A percentile compares a stretch with the other conserved stretches of the same genome.
Evolutionary conservation across 345 rosid species (phyloP).

Genomic region (Psidium guajava): DNA sequence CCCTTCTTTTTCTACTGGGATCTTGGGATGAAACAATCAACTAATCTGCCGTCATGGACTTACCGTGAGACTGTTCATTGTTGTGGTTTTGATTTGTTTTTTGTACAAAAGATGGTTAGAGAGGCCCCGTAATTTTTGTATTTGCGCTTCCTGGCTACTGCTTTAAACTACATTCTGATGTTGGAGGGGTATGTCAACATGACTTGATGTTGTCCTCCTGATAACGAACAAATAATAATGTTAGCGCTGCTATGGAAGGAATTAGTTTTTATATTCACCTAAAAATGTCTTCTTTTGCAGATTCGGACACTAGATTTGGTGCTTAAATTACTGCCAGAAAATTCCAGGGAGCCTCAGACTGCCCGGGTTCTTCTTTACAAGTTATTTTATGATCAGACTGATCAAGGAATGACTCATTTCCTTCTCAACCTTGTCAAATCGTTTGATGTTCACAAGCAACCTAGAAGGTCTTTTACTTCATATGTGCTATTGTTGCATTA

Average conservation of each 20-base stretch:
- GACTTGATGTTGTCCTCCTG: not conserved
- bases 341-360: constrained; percentile 80
- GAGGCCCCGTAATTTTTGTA: not conserved
- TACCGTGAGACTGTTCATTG: not conserved
- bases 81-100: not conserved
- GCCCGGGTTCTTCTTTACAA: constrained; percentile 89
- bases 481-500: not conserved
- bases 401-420: constrained; percentile 90
- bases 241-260: not conserved
- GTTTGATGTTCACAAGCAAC: constrained; percentile 73
- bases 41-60: not conserved
- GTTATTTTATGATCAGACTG: constrained; percentile 91
- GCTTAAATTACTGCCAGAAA: constrained; percentile 53
- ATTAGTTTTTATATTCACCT: not conserved
- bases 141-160: not conserved
- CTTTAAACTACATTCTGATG: not conserved
- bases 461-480: constrained; percentile 51
- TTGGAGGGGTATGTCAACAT: not conserved
- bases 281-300: constrained; percentile 29
- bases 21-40: not conserved
- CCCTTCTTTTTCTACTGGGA: not conserved
- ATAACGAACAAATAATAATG: not conserved
- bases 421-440: constrained; percentile 63
- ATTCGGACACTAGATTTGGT: constrained; percentile 66
- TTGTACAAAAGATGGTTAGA: not conserved